These are phyloP conservation scores for Hypoxylon rickii DNA, from an alignment of 495 filamentous ascomycete genomes.

Conservation along the genomic window DNA sequence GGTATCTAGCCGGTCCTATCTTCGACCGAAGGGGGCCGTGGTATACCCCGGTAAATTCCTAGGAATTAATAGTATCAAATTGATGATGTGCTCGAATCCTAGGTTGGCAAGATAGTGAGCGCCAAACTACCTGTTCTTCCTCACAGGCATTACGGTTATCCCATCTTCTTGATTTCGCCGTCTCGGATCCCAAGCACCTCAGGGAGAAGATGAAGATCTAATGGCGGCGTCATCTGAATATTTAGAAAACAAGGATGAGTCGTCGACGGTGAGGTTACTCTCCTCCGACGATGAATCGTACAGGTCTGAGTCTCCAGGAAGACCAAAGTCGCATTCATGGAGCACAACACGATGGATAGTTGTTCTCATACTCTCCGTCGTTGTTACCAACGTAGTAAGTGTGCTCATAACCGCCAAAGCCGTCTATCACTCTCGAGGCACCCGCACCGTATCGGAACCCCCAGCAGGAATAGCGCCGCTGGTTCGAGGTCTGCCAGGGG, in stretches of 20 bases:
- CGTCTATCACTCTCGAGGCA: background rate
- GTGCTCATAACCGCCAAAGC: background rate
- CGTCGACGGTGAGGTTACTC: constrained; percentile 6
- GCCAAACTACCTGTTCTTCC: no score
- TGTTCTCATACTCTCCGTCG: background rate
- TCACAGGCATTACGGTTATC: background rate
- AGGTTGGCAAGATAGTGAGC: no score
- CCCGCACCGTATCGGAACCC: constrained; percentile 17
- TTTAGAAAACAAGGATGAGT: constrained; percentile 10
- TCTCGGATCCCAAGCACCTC: background rate
- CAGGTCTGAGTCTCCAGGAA: background rate
- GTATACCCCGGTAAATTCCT: no score
- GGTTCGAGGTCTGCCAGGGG: constrained; percentile 1
- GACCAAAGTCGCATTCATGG: background rate
- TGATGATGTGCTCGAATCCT: no score
- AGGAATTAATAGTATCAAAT: no score
- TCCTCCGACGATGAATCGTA: constrained; percentile 3
- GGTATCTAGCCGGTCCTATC: background rate
- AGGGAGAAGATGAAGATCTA: background rate
- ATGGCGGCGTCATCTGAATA: constrained; percentile 14
- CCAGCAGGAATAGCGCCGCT: constrained; percentile 9
- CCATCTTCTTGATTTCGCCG: no score
- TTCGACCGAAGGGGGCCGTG: background rate
- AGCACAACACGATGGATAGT: constrained; percentile 3
- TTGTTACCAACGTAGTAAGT: constrained; percentile 7